Percentiles rank a stretch among this genome's conserved stretches.
These are phyloP conservation scores for Penicillium samsonianum DNA, from an alignment of 495 filamentous ascomycete species.

Conservation along the genomic window DNA sequence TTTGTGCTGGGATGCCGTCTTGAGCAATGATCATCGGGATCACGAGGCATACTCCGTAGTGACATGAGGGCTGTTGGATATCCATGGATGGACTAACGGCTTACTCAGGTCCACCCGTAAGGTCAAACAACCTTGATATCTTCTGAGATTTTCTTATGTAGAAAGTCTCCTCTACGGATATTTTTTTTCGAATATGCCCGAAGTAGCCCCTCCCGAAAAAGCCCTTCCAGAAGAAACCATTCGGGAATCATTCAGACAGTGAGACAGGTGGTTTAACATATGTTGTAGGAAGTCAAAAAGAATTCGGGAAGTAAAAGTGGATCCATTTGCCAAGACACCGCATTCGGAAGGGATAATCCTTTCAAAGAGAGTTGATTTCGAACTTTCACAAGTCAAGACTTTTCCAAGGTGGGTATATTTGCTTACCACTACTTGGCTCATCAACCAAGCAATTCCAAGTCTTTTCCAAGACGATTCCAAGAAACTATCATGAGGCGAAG, in stretches of 20 bases:
- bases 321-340: neutral
- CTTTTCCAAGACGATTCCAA: neutral
- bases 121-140: too few species aligned
- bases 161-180: too few species aligned
- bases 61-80: neutral
- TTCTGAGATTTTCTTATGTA: too few species aligned
- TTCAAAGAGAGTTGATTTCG: neutral
- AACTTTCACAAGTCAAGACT: neutral
- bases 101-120: neutral
- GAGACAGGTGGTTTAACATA: neutral
- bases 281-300: neutral
- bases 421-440: neutral
- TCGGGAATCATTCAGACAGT: neutral
- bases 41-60: neutral
- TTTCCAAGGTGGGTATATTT: neutral
- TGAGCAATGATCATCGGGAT: constrained; percentile 2
- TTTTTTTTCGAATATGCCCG: neutral
- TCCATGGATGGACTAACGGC: too few species aligned
- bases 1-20: neutral
- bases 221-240: too few species aligned
- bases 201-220: neutral
- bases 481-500: neutral
- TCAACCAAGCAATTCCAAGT: neutral
- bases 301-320: neutral
- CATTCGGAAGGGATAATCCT: neutral